Base-by-base conservation (phyloP, 169 alveolate genomes). In the Eimeria sp. region DNA sequence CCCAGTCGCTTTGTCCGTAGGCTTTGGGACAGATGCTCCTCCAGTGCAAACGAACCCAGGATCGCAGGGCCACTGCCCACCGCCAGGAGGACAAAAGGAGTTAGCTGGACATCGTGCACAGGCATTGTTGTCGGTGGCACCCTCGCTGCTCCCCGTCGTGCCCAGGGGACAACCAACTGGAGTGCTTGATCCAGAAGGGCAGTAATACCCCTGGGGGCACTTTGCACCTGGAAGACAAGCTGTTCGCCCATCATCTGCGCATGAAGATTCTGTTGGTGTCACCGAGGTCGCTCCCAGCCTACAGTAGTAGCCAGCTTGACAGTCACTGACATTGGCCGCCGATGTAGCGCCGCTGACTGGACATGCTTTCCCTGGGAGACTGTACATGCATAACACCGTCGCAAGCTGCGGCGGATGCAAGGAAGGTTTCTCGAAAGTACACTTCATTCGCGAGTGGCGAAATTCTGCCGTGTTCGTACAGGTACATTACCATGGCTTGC, bases 151-250 rank as follows among this genome's bases (percentile, higher is more conserved):
- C 93, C 75, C 84, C 13, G 72, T 61, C n/a, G 96, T 84, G 45
- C 95, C 95, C 80, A 75, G 83, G 49, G 82, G 82, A 72, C 90
- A 95, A 11, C 89, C 90, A 2, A 49, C 43, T 20, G 97, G 95
- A 18, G 95, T 82, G 27, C 92, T 76, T 16, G 83, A 93, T 13
- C 96, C 97, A 18, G 63, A 20, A 40, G 97, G 97, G 40, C 97
- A 93, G 84, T 94, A 97, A 7, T 63, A 70, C 25, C 98, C 98
- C 57, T 22, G 75, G 16, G 95, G 96, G 45, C 98, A 97, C 75
- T 96, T 95, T 40, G 95, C 47, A 0, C 91, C 95, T 57, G 95
- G 89, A 70, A 91, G 89, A 20, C 91, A 73, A 20, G 90, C 95
- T 27, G 83, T 63, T 43, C n/a, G 47, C 13, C 45, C 86, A 14